Conservation (phyloP, 1,284 basidiomycete species). For the Violaceomyces palustris region DNA sequence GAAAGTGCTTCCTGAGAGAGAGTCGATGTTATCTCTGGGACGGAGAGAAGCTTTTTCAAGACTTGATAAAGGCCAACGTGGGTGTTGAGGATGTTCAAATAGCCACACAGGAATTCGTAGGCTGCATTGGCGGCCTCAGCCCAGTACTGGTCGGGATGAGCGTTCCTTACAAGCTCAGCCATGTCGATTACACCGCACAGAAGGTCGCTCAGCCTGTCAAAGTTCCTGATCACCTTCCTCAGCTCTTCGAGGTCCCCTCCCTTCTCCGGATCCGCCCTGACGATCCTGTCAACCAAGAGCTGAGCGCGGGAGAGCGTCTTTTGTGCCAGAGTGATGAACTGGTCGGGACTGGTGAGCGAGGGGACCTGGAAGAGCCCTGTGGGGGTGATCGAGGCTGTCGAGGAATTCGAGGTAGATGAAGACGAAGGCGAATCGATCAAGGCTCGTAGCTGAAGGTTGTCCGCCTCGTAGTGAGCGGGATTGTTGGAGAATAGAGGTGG, state of each 20-base stretch:
- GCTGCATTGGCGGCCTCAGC: conserved; percentile 75
- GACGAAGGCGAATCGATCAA: conserved; percentile 33
- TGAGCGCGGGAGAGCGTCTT: conserved; percentile 45
- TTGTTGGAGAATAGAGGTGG: neutral
- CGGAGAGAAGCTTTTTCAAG: conserved; percentile 53
- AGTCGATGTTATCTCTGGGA: conserved; percentile 43
- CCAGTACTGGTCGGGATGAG: conserved; percentile 82
- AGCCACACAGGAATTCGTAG: conserved; percentile 87
- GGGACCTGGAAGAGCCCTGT: conserved; percentile 44
- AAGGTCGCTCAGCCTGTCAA: conserved; percentile 90
- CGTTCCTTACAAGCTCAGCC: conserved; percentile 85
- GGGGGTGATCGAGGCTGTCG: conserved; percentile 4
- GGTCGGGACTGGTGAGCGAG: conserved; percentile 31
- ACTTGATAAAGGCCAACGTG: conserved; percentile 74
- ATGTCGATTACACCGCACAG: conserved; percentile 94
- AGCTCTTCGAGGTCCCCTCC: conserved; percentile 31
- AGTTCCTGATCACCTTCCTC: conserved; percentile 36
- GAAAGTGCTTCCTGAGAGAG: conserved; percentile 52
- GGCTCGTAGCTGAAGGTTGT: conserved; percentile 21
- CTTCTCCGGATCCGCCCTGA: no score
- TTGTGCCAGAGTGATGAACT: conserved; percentile 39
- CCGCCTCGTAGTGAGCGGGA: conserved; percentile 21
- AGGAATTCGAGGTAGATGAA: conserved; percentile 14
- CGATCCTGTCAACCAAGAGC: conserved; percentile 47
- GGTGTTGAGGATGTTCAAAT: conserved; percentile 96